A percentile compares a stretch with the other conserved stretches of the same genome.
Conservation (phyloP, 2,329 filamentous ascomycete genomes). For the Drechslerella stenobrocha region DNA sequence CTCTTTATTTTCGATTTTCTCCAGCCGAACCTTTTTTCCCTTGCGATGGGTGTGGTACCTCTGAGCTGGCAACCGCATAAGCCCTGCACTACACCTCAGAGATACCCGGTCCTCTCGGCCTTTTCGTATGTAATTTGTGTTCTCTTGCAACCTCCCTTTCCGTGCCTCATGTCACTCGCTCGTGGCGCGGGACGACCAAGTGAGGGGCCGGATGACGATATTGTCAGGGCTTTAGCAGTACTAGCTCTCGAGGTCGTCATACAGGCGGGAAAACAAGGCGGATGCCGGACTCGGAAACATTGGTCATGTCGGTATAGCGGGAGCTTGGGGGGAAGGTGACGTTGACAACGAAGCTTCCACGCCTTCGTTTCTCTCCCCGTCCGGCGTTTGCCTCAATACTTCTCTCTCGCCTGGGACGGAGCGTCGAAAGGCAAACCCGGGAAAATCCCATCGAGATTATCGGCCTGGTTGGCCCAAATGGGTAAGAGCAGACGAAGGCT, state of each 20-base stretch:
- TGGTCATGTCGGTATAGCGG: conserved; percentile 22
- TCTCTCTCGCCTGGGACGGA: conserved; percentile 15
- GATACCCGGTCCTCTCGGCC: conserved; percentile 19
- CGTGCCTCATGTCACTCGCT: conserved; percentile 47
- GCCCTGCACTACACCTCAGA: conserved; percentile 42
- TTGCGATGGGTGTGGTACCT: conserved; percentile 48
- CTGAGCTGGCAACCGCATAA: conserved; percentile 47
- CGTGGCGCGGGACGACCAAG: conserved; percentile 47
- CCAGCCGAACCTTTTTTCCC: background rate
- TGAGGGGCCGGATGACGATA: conserved; percentile 47
- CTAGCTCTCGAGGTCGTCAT: conserved; percentile 36
- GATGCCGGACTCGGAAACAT: conserved; percentile 15
- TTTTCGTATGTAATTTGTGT: conserved; percentile 3
- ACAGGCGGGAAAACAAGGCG: conserved; percentile 47
- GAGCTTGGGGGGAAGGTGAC: conserved; percentile 20
- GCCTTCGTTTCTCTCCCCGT: conserved; percentile 19
- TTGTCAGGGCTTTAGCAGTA: conserved; percentile 33
- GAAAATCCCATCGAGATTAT: conserved; percentile 31
- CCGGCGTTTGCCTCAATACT: background rate
- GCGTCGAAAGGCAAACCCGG: conserved; percentile 43
- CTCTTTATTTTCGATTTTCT: conserved; percentile 41
- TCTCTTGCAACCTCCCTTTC: conserved; percentile 43
- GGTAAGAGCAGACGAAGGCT: conserved; percentile 47
- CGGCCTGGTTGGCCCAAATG: conserved; percentile 33
- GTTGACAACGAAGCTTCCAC: conserved; percentile 43